phyloP scores from a whole-genome alignment of 2,329 filamentous ascomycete species.

The Penicillium verrucosum region DNA sequence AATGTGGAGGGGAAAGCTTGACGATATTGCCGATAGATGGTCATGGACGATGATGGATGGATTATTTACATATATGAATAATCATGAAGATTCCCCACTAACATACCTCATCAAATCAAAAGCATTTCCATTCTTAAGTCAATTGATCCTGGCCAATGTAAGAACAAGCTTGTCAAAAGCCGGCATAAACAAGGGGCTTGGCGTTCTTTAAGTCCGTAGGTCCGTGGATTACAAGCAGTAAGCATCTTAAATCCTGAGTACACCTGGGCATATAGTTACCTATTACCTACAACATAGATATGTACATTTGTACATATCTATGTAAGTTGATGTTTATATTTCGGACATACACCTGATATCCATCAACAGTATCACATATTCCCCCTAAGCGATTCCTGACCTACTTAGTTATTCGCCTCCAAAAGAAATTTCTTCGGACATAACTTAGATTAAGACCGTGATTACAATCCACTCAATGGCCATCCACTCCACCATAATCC shows the following conservation, averaged over 20 bases:
- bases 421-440: neutral
- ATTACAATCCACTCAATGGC: neutral
- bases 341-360: neutral
- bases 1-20: neutral
- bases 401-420: neutral
- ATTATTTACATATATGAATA: neutral
- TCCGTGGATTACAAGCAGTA: neutral
- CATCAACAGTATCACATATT: neutral
- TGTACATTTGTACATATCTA: no score
- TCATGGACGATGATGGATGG: neutral
- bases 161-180: neutral
- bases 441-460: neutral
- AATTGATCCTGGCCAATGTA: neutral
- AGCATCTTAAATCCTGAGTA: neutral
- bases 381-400: neutral
- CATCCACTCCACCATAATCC: neutral
- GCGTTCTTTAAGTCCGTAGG: neutral
- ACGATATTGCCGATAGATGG: neutral
- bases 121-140: no score
- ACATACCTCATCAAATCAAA: neutral
- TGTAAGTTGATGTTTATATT: no score
- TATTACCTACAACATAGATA: no score
- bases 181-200: neutral
- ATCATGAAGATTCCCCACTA: neutral
- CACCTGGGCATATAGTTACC: no score